Conservation (phyloP, 352 stramenopile species). For the Phytophthora nicotianae region DNA sequence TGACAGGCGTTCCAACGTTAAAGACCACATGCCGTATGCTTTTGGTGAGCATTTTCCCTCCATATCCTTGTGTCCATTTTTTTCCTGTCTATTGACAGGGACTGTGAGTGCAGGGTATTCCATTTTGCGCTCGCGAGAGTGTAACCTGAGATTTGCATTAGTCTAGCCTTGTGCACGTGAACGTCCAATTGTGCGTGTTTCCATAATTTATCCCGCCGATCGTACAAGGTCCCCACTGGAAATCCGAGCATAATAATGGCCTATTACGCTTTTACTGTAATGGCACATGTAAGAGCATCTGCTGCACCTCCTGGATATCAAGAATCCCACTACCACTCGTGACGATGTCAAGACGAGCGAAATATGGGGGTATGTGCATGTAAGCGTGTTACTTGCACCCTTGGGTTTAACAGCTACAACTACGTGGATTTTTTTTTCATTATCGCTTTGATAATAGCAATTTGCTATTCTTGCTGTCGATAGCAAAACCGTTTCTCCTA, state of each 20-base stretch:
- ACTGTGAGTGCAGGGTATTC: too few relatives aligned
- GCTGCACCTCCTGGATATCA: slow-evolving; percentile 2
- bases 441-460: not conserved
- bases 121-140: not conserved
- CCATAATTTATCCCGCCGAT: not conserved
- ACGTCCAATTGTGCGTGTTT: slow-evolving; percentile 1
- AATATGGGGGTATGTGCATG: too few relatives aligned
- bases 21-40: not conserved
- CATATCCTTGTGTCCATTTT: not conserved
- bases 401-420: not conserved
- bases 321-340: not conserved
- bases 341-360: not conserved
- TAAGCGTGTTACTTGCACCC: too few relatives aligned
- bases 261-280: too few relatives aligned
- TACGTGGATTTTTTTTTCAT: not conserved
- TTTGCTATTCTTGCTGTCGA: slow-evolving; percentile 23
- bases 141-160: slow-evolving; percentile 3
- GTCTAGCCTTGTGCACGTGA: not conserved
- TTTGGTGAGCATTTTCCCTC: not conserved
- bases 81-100: too few relatives aligned
- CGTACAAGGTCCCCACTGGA: not conserved
- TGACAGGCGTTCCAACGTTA: slow-evolving; percentile 3
- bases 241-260: too few relatives aligned
- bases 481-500: slow-evolving; percentile 13
- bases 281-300: too few relatives aligned